phyloP scores from a whole-genome alignment of 192 early-diverging fungal species.

The Backusella australiensis region DNA sequence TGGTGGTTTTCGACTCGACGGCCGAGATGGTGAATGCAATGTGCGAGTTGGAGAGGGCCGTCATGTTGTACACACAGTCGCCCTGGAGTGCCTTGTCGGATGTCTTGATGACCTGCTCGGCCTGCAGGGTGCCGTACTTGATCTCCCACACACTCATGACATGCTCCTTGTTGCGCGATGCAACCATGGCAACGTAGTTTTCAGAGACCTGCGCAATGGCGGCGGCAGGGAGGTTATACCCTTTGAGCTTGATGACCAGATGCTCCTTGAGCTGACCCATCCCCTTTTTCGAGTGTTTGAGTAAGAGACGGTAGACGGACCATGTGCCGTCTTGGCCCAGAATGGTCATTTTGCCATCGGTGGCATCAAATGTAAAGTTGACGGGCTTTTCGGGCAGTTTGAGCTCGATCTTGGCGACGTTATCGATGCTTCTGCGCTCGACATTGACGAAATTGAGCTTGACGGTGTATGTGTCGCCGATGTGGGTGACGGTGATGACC shows the following conservation, averaged over 20 bases:
- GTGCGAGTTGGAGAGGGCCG: conserved; percentile 39
- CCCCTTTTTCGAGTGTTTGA: conserved; percentile 32
- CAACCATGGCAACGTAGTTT: conserved; percentile 46
- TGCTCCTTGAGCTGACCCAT: conserved; percentile 8
- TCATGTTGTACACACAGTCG: conserved; percentile 18
- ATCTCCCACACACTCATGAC: conserved; percentile 51
- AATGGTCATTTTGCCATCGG: conserved; percentile 16
- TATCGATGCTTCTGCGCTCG: conserved; percentile 43
- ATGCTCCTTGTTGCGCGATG: conserved; percentile 29
- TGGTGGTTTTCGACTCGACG: conserved; percentile 18
- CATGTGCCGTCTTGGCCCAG: conserved; percentile 21
- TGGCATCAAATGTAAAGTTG: conserved; percentile 23
- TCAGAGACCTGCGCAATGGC: conserved; percentile 36
- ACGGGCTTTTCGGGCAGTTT: conserved; percentile 9
- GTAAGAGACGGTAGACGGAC: conserved; percentile 24
- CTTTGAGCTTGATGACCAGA: conserved; percentile 12
- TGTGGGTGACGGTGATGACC: conserved; percentile 35
- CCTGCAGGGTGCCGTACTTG: conserved; percentile 51
- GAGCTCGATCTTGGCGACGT: conserved; percentile 37
- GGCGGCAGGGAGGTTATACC: conserved; percentile 1
- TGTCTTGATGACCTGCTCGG: conserved; percentile 22
- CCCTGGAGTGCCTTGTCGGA: background rate
- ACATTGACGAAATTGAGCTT: conserved; percentile 43
- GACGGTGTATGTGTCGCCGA: conserved; percentile 13
- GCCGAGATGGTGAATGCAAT: conserved; percentile 39